Percentiles rank a stretch among this genome's conserved stretches.
These are phyloP conservation scores for Fusarium agapanthi DNA, from an alignment of 2,329 filamentous ascomycete genomes.

Conservation along the genomic window DNA sequence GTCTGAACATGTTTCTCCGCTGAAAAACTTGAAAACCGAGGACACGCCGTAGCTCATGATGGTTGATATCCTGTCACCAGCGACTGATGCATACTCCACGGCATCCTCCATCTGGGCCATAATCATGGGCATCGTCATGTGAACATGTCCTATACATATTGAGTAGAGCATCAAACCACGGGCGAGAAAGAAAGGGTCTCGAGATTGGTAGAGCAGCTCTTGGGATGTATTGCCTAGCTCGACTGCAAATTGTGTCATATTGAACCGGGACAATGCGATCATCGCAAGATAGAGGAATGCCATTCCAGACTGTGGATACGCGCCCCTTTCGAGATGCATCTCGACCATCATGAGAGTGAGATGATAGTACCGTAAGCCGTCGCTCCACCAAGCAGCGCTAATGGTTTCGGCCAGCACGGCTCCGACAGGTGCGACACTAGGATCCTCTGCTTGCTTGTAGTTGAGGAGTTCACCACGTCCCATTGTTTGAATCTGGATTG, in stretches of 20 bases:
- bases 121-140: conserved; percentile 67
- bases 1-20: conserved; percentile 73
- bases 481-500: conserved; percentile 66
- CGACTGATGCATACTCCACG: conserved; percentile 70
- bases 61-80: conserved; percentile 76
- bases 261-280: conserved; percentile 74
- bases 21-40: conserved; percentile 73
- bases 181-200: conserved; percentile 72
- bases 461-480: conserved; percentile 59
- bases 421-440: conserved; percentile 69
- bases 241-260: conserved; percentile 73
- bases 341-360: conserved; percentile 72
- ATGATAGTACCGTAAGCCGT: conserved; percentile 77
- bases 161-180: conserved; percentile 75
- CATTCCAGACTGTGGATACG: conserved; percentile 74
- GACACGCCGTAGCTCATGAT: conserved; percentile 76
- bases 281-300: conserved; percentile 74
- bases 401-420: conserved; percentile 76
- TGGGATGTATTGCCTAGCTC: conserved; percentile 71
- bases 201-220: conserved; percentile 69
- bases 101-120: conserved; percentile 70
- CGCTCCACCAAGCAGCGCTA: conserved; percentile 77
- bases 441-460: conserved; percentile 56
- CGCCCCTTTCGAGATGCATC: conserved; percentile 69
- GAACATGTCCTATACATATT: conserved; percentile 75